These are phyloP conservation scores for Termitomyces sp. DNA, from an alignment of 768 basidiomycete genomes.

Conservation along the genomic window DNA sequence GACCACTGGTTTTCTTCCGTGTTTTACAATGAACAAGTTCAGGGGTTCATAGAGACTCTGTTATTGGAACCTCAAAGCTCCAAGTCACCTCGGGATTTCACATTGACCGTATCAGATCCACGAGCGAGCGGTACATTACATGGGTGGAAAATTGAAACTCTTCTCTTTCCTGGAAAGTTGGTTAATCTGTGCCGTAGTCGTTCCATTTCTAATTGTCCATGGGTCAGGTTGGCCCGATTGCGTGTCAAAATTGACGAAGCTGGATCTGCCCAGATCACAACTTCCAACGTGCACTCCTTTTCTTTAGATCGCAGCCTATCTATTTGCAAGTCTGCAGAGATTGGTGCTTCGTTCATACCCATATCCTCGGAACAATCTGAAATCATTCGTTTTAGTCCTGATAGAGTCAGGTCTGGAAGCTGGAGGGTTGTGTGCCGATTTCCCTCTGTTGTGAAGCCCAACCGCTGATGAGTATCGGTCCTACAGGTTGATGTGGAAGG, in stretches of 20 bases:
- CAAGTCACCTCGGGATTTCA: constrained; percentile 40
- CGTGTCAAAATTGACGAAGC: constrained; percentile 20
- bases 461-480: neutral
- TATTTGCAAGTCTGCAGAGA: constrained; percentile 11
- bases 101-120: constrained; percentile 70
- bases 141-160: constrained; percentile 62
- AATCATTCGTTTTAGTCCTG: constrained; percentile 12
- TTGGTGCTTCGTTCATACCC: constrained; percentile 14
- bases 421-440: constrained; percentile 7
- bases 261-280: constrained; percentile 17
- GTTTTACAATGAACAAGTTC: constrained; percentile 51
- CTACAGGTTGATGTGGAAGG: constrained; percentile 2
- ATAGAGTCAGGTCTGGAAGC: neutral
- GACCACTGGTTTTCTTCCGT: constrained; percentile 71
- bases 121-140: constrained; percentile 65
- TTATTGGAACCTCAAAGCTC: constrained; percentile 10
- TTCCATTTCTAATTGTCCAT: neutral
- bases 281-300: constrained; percentile 28
- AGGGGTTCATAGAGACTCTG: constrained; percentile 48
- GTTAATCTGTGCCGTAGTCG: neutral
- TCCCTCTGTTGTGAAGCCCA: neutral
- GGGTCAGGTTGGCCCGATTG: constrained; percentile 36
- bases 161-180: constrained; percentile 68
- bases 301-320: constrained; percentile 21
- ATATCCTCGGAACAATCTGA: constrained; percentile 3